Percentiles rank a stretch among this genome's conserved stretches.
Evolutionary conservation across 495 filamentous ascomycete species (phyloP).

Genomic region (Hyphodiscus hymeniophilus): DNA sequence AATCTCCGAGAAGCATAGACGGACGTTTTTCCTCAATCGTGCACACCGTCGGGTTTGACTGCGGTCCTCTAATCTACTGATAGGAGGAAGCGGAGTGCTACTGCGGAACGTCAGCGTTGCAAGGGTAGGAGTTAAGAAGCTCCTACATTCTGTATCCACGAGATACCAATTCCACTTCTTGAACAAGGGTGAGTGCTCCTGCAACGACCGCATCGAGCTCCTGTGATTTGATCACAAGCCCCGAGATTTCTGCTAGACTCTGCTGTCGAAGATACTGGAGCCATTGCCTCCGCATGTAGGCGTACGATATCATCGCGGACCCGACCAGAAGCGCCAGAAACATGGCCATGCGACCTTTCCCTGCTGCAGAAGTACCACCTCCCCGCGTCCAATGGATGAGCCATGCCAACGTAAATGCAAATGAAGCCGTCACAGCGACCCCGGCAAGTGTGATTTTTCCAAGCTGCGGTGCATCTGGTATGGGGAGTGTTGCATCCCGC

Average conservation of each 20-base stretch:
- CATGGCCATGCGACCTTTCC: conserved; percentile 48
- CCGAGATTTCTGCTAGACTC: conserved; percentile 63
- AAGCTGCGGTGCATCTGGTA: conserved; percentile 21
- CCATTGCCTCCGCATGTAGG: conserved; percentile 74
- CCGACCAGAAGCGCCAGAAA: conserved; percentile 49
- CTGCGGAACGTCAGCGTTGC: conserved; percentile 48
- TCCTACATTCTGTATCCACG: conserved; percentile 84
- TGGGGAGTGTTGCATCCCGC: conserved; percentile 2
- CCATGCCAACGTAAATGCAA: conserved; percentile 65
- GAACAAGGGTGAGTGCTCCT: conserved; percentile 76
- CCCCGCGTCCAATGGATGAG: conserved; percentile 59
- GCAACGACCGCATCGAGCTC: conserved; percentile 75
- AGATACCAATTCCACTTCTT: conserved; percentile 94
- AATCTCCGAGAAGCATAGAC: conserved; percentile 56
- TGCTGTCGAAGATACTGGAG: conserved; percentile 73
- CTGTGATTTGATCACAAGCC: conserved; percentile 68
- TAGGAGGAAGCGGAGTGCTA: conserved; percentile 77
- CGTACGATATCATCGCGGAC: conserved; percentile 51
- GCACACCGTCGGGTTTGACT: conserved; percentile 71
- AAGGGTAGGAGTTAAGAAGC: background rate
- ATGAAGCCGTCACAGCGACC: conserved; percentile 36
- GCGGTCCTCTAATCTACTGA: conserved; percentile 71
- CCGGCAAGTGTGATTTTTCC: conserved; percentile 26
- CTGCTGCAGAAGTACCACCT: conserved; percentile 34
- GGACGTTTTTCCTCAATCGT: conserved; percentile 66